Conservation (phyloP, 2,329 filamentous ascomycete genomes). For the Cladorrhinum sp. region DNA sequence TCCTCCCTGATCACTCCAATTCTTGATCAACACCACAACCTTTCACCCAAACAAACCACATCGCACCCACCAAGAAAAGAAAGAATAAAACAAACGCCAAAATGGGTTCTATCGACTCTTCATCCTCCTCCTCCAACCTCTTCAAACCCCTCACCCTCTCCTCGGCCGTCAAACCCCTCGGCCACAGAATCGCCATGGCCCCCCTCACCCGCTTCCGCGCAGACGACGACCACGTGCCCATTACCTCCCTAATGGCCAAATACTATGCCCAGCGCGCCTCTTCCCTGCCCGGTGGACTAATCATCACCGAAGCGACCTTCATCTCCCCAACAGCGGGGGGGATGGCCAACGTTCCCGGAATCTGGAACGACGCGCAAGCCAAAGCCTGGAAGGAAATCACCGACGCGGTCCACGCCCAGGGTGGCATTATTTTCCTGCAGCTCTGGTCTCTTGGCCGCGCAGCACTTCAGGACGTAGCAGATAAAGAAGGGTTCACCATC, state of each 20-base stretch:
- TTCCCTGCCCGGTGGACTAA: slow-evolving; percentile 36
- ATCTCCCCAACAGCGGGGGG: slow-evolving; percentile 35
- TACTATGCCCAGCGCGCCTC: slow-evolving; percentile 45
- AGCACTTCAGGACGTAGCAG: slow-evolving; percentile 28
- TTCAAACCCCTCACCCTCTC: background rate
- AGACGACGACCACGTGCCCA: slow-evolving; percentile 30
- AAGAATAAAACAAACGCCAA: background rate
- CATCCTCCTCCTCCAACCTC: background rate
- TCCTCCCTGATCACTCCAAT: too few relatives aligned
- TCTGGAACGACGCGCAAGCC: slow-evolving; percentile 54
- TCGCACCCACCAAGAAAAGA: background rate
- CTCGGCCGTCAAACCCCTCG: background rate
- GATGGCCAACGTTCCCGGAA: slow-evolving; percentile 51
- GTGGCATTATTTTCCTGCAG: slow-evolving; percentile 60
- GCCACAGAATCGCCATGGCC: slow-evolving; percentile 51
- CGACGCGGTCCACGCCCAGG: slow-evolving; percentile 59
- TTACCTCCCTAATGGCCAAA: slow-evolving; percentile 22
- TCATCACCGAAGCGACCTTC: slow-evolving; percentile 48
- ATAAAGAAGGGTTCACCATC: slow-evolving; percentile 37
- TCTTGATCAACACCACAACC: too few relatives aligned
- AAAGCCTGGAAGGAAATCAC: slow-evolving; percentile 58
- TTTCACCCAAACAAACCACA: background rate
- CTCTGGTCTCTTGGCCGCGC: slow-evolving; percentile 48
- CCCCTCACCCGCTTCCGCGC: slow-evolving; percentile 54
- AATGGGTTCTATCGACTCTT: too few relatives aligned